Percentiles rank a stretch among this genome's conserved stretches.
These are phyloP conservation scores for Monilinia fructigena DNA, from an alignment of 2,329 filamentous ascomycete genomes.

Conservation along the genomic window DNA sequence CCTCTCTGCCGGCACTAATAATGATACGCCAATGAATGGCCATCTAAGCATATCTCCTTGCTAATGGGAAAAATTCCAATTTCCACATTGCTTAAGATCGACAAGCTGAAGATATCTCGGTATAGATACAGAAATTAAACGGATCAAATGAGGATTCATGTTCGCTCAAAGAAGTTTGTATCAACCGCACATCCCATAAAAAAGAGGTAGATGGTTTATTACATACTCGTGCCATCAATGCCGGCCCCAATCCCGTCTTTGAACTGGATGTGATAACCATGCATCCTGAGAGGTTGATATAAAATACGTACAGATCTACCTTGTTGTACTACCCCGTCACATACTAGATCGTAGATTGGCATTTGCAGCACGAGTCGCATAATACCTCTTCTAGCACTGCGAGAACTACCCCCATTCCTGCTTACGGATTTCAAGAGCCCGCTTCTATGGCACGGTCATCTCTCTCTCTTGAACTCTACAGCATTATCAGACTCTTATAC, in stretches of 20 bases:
- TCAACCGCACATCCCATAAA: neutral
- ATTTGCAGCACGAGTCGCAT: too few relatives aligned
- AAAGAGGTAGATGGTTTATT: neutral
- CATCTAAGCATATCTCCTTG: neutral
- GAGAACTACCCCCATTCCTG: neutral
- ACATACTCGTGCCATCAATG: neutral
- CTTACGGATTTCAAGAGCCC: neutral
- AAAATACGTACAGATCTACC: too few relatives aligned
- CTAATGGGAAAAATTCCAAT: neutral
- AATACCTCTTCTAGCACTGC: neutral
- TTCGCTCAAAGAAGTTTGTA: neutral
- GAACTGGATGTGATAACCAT: too few relatives aligned
- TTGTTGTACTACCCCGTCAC: too few relatives aligned
- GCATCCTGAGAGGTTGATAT: too few relatives aligned
- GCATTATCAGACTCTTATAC: neutral
- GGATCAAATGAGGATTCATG: neutral
- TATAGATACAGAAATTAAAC: neutral
- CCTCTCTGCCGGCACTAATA: too few relatives aligned
- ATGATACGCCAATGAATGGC: neutral
- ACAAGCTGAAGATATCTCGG: neutral
- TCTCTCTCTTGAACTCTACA: neutral
- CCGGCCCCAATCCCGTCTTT: too few relatives aligned
- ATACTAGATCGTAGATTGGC: too few relatives aligned
- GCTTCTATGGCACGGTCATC: neutral
- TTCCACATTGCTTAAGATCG: neutral